Percentiles rank a stretch among this genome's conserved stretches.
Conservation (phyloP, 2,329 filamentous ascomycete species). For the Ceratocystis alfenasii region DNA sequence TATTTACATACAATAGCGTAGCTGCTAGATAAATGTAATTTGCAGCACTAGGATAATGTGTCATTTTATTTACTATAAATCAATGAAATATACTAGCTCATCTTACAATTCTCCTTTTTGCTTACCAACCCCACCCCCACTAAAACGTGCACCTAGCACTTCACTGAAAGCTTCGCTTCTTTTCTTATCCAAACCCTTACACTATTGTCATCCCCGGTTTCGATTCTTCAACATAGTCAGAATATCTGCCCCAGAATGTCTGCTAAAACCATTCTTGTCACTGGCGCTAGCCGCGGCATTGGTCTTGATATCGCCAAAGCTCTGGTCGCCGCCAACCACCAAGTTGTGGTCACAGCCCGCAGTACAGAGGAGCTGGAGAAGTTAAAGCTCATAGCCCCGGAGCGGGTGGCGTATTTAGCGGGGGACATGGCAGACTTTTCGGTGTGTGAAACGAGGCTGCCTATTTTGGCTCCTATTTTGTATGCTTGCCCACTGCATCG, state of each 20-base stretch:
- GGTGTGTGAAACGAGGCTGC: slow-evolving; percentile 29
- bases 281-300: slow-evolving; percentile 52
- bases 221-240: background rate
- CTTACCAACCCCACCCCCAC: background rate
- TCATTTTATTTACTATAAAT: too few species aligned
- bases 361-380: slow-evolving; percentile 38
- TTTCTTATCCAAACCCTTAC: background rate
- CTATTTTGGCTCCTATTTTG: background rate
- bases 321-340: slow-evolving; percentile 43
- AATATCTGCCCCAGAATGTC: slow-evolving; percentile 37
- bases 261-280: slow-evolving; percentile 58
- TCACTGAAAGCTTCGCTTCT: background rate
- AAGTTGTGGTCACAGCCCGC: slow-evolving; percentile 47
- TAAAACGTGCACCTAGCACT: background rate
- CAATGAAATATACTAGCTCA: background rate
- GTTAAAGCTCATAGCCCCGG: slow-evolving; percentile 40
- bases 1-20: too few species aligned
- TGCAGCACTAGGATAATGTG: too few species aligned
- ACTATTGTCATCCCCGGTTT: background rate
- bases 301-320: slow-evolving; percentile 44
- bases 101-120: background rate
- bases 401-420: slow-evolving; percentile 43
- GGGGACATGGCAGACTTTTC: slow-evolving; percentile 44
- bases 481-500: background rate
- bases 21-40: too few species aligned